These are phyloP conservation scores for Trametes cingulata DNA, from an alignment of 768 basidiomycete species.

Conservation along the genomic window DNA sequence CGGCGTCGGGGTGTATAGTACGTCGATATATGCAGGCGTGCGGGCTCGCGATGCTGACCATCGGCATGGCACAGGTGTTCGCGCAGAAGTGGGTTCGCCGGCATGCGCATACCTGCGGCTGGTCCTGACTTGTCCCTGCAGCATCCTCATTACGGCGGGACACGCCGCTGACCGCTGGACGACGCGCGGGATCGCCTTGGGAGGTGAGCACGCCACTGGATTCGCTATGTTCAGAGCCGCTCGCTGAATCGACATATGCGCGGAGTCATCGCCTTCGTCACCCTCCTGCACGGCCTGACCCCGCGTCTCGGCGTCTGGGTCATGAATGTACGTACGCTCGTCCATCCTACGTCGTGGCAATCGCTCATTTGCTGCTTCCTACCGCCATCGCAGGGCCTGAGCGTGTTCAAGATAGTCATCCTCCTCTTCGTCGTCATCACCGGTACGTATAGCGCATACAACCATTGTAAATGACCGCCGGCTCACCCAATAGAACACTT, in stretches of 20 bases:
- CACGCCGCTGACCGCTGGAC: conserved; percentile 42
- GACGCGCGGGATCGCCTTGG: conserved; percentile 59
- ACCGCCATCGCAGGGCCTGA: conserved; percentile 44
- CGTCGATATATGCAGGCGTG: background rate
- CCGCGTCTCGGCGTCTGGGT: conserved; percentile 49
- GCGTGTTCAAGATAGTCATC: conserved; percentile 55
- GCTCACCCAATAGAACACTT: background rate
- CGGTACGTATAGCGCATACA: conserved; percentile 28
- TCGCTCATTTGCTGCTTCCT: conserved; percentile 28
- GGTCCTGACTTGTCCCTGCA: conserved; percentile 21
- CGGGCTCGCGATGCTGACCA: no score
- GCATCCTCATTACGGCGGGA: conserved; percentile 45
- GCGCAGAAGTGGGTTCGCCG: conserved; percentile 27
- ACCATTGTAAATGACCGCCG: no score
- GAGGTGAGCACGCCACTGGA: no score
- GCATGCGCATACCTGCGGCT: no score
- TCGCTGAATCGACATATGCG: background rate
- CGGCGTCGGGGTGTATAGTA: conserved; percentile 33
- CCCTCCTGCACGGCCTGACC: conserved; percentile 52
- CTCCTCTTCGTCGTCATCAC: conserved; percentile 57
- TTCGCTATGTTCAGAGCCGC: no score
- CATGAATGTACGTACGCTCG: conserved; percentile 53
- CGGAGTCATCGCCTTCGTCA: conserved; percentile 52
- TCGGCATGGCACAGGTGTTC: no score
- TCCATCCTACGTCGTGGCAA: conserved; percentile 28